These are phyloP conservation scores for Kwoniella mangroviensis DNA, from an alignment of 768 basidiomycete species.

Conservation along the genomic window DNA sequence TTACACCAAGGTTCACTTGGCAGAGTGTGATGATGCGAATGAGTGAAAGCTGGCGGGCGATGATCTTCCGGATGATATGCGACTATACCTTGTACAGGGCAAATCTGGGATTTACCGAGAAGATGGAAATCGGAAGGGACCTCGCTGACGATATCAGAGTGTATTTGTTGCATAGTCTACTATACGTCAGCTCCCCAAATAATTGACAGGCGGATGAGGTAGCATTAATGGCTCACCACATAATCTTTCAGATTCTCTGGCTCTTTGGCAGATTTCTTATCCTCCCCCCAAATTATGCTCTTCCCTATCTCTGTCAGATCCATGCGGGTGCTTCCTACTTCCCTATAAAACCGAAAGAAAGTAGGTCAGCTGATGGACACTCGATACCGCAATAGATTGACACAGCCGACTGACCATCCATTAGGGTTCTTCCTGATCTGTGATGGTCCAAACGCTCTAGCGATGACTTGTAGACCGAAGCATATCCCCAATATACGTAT, in stretches of 20 bases:
- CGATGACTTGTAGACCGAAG: slow-evolving; percentile 46
- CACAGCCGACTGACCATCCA: slow-evolving; percentile 41
- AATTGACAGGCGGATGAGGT: no score
- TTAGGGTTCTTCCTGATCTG: slow-evolving; percentile 40
- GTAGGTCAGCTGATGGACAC: background rate
- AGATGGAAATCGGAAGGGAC: slow-evolving; percentile 36
- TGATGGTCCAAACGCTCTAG: slow-evolving; percentile 42
- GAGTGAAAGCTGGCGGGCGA: slow-evolving; percentile 39
- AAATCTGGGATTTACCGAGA: slow-evolving; percentile 37
- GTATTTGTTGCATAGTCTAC: slow-evolving; percentile 48
- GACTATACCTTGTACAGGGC: slow-evolving; percentile 46
- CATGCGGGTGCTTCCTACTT: slow-evolving; percentile 43
- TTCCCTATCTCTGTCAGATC: slow-evolving; percentile 42
- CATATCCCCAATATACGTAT: slow-evolving; percentile 45
- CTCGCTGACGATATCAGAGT: slow-evolving; percentile 42
- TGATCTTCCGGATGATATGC: slow-evolving; percentile 35
- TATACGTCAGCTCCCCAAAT: background rate
- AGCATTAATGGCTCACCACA: slow-evolving; percentile 26
- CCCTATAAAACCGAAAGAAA: slow-evolving; percentile 21
- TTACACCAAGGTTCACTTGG: slow-evolving; percentile 40
- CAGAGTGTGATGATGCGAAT: slow-evolving; percentile 32
- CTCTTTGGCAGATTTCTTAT: slow-evolving; percentile 11
- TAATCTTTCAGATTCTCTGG: slow-evolving; percentile 24
- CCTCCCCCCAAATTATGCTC: slow-evolving; percentile 37
- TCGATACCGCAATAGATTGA: background rate